A percentile compares a stretch with the other conserved stretches of the same genome.
Conservation (phyloP, 768 basidiomycete species). For the Tremella yokohamensis region DNA sequence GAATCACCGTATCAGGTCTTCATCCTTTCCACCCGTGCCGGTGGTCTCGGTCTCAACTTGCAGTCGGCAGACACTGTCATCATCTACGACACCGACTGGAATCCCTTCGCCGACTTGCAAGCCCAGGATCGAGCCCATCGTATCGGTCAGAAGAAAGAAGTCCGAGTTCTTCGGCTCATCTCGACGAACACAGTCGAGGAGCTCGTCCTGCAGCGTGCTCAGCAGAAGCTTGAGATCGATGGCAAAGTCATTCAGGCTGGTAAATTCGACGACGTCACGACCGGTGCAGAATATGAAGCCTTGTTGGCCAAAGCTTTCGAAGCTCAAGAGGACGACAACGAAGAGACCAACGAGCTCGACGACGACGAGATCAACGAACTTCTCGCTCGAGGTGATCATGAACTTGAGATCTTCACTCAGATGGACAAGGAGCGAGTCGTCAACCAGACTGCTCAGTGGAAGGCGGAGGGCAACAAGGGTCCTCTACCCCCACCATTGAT, state of each 20-base stretch:
- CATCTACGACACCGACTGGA: conserved; percentile 55
- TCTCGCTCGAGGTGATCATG: conserved; percentile 78
- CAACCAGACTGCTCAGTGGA: conserved; percentile 65
- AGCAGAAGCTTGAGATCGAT: conserved; percentile 95
- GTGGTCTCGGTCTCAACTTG: conserved; percentile 88
- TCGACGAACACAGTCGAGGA: conserved; percentile 98
- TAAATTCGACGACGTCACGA: conserved; percentile 98
- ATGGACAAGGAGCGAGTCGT: conserved; percentile 79
- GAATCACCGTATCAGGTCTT: conserved; percentile 84
- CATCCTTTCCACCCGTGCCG: conserved; percentile 88
- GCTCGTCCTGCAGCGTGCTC: conserved; percentile 91
- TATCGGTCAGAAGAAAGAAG: conserved; percentile 98
- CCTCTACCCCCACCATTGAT: conserved; percentile 74
- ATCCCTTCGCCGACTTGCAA: conserved; percentile 93
- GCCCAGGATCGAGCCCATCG: conserved; percentile 84
- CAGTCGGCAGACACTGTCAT: conserved; percentile 96
- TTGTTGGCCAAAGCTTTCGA: conserved; percentile 71
- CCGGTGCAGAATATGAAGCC: conserved; percentile 95
- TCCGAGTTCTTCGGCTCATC: conserved; percentile 92
- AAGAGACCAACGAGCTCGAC: conserved; percentile 52
- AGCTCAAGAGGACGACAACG: conserved; percentile 49
- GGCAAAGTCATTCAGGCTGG: conserved; percentile 99
- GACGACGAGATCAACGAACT: conserved; percentile 80
- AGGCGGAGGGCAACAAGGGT: conserved; percentile 68
- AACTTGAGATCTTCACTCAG: conserved; percentile 68